A percentile compares a stretch with the other conserved stretches of the same genome.
phyloP scores from a whole-genome alignment of 2,329 filamentous ascomycete genomes.

The Pyrenophora seminiperda region DNA sequence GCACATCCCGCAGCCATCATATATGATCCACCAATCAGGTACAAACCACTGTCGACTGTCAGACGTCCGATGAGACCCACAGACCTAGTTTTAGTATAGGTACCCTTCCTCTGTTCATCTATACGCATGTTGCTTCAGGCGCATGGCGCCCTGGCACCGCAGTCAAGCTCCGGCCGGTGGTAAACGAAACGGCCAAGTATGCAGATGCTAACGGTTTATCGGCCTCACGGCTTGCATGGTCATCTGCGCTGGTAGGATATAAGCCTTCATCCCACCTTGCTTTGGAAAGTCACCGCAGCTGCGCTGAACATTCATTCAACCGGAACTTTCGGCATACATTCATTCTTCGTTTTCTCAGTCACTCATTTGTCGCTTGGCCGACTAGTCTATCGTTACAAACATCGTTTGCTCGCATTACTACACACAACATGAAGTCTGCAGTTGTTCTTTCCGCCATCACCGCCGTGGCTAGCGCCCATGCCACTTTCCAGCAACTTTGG shows the following conservation, averaged over 20 bases:
- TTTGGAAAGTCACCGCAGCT: constrained; percentile 31
- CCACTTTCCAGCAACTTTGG: constrained; percentile 40
- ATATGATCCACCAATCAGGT: constrained; percentile 26
- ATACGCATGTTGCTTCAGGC: constrained; percentile 28
- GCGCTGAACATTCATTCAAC: constrained; percentile 40
- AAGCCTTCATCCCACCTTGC: constrained; percentile 20
- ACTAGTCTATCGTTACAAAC: constrained; percentile 22
- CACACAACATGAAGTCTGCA: constrained; percentile 32
- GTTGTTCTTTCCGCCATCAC: constrained; percentile 34
- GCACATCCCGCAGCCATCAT: constrained; percentile 18
- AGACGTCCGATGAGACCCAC: constrained; percentile 16
- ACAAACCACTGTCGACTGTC: constrained; percentile 13
- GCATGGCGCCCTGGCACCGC: constrained; percentile 23
- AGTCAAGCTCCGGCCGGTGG: constrained; percentile 26
- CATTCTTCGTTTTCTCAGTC: constrained; percentile 24
- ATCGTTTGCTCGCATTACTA: constrained; percentile 4
- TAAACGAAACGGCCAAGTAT: constrained; percentile 36
- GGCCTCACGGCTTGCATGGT: constrained; percentile 23
- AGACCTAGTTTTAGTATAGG: constrained; percentile 13
- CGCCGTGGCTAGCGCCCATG: constrained; percentile 36
- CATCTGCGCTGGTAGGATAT: constrained; percentile 21
- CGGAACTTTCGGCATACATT: constrained; percentile 23
- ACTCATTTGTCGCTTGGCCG: constrained; percentile 31
- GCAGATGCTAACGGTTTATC: constrained; percentile 22
- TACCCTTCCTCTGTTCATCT: constrained; percentile 26